Evolutionary conservation across 192 early-diverging fungal species (phyloP).

Genomic region (Rhizoclosmatium sp.): DNA sequence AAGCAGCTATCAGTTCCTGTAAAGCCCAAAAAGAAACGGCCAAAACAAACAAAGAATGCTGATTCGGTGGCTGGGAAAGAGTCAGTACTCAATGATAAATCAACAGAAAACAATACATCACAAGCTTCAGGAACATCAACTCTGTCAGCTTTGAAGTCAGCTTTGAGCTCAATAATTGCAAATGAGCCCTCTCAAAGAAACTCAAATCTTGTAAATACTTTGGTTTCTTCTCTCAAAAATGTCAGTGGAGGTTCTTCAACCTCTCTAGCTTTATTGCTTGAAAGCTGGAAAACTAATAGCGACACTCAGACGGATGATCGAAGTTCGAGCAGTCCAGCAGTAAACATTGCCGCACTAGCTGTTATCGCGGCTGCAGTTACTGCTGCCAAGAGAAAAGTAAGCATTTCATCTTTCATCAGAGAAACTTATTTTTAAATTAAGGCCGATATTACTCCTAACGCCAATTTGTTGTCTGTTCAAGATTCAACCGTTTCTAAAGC

Average conservation of each 20-base stretch:
- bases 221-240: constrained; percentile 15
- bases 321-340: neutral
- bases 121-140: neutral
- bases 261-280: constrained; percentile 1
- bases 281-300: neutral
- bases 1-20: constrained; percentile 32
- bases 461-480: neutral
- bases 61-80: neutral
- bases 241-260: neutral
- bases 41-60: neutral
- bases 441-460: neutral
- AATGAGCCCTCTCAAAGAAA: neutral
- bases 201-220: neutral
- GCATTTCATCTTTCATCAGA: neutral
- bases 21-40: constrained; percentile 7
- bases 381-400: constrained; percentile 19
- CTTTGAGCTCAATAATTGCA: neutral
- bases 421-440: neutral
- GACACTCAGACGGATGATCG: neutral
- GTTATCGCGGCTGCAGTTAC: constrained; percentile 27
- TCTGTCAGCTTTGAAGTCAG: neutral
- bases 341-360: constrained; percentile 29
- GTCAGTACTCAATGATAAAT: neutral
- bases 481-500: neutral
- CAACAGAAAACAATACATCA: neutral